Conservation (phyloP, 305 asterid species). For the Fraxinus platypoda region DNA sequence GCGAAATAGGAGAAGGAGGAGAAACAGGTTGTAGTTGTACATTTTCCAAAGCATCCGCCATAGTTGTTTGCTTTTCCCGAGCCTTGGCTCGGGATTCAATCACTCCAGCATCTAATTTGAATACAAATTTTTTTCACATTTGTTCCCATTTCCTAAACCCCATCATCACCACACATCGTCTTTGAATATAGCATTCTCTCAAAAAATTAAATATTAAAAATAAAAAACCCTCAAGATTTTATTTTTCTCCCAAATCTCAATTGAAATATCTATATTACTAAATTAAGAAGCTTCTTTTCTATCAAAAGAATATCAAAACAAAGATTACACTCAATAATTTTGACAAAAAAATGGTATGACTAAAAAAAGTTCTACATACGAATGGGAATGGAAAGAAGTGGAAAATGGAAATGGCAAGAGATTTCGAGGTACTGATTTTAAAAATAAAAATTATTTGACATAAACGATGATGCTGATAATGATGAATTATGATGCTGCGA, state of each 20-base stretch:
- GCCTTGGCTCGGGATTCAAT: slow-evolving; percentile 85
- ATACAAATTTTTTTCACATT: slow-evolving; percentile 15
- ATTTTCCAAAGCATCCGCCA: slow-evolving; percentile 40
- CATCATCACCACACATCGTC: slow-evolving; percentile 43
- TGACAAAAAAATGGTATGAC: not conserved
- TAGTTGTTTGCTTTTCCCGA: slow-evolving; percentile 54
- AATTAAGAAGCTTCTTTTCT: slow-evolving; percentile 3
- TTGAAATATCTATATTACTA: not conserved
- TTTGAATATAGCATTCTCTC: slow-evolving; percentile 62
- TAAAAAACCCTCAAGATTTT: slow-evolving; percentile 11
- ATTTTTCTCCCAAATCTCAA: slow-evolving; percentile 38
- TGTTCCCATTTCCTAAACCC: slow-evolving; percentile 35
- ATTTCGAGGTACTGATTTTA: not conserved
- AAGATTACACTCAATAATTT: not conserved
- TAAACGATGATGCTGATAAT: slow-evolving; percentile 9
- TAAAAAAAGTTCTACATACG: not conserved
- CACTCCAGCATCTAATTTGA: slow-evolving; percentile 64
- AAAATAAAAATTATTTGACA: not conserved
- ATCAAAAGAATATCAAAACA: slow-evolving; percentile 9
- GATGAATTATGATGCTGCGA: slow-evolving; percentile 7
- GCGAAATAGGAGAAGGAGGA: slow-evolving; percentile 24
- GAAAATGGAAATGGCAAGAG: slow-evolving; percentile 13
- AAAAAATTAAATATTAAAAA: slow-evolving; percentile 6
- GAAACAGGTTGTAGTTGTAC: slow-evolving; percentile 37
- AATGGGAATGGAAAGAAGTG: slow-evolving; percentile 1